Base-by-base conservation (phyloP, 257 asterid genomes). In the Primulina huaijiensis region DNA sequence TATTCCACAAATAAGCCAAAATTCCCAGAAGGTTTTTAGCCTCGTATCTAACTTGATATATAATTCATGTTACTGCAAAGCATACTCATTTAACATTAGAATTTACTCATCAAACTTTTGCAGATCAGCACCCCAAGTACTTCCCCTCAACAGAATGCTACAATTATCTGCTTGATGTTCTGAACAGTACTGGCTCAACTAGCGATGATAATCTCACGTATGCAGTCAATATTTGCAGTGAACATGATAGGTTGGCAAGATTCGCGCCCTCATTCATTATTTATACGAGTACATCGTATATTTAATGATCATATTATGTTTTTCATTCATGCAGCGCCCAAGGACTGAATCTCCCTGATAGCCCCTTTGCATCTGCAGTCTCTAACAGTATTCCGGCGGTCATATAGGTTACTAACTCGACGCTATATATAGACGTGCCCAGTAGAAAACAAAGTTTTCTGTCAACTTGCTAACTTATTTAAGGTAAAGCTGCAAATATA, bases 311-410 rank as follows among this genome's bases (percentile, higher is more conserved):
- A 21, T 72, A 12, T 20, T 50, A 16, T 29, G 38, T 50, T 40
- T 62, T 71, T 29, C 23, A 0, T 55, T 65, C 7, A 40, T 73
- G 78, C 90, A 86, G 96, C 73, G 69, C 52, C 62, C 89, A 80
- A 79, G 85, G 81, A 76, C 75, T 67, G 29, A 76, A 77, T 78
- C 98, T 90, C 59, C 97, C 98, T 0, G 96, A 90, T 46, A 86
- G 84, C 77, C 95, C 91, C 6, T 90, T 92, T 20, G 88, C 86
- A 38, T 67, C 85, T 50, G 83, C 76, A 4, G 83, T 81, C 37
- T 79, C 83, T 20, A 77, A 82, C 79, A 74, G 88, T 79, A 68
- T 80, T 72, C 67, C 94, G 0, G 86, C 90, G 10, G 92, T 80
- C 56, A 83, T 80, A 66, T 88, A 88, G 82, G 69, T 58, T 19